Conservation (phyloP, 2,329 filamentous ascomycete species). For the Diaporthe sp. region DNA sequence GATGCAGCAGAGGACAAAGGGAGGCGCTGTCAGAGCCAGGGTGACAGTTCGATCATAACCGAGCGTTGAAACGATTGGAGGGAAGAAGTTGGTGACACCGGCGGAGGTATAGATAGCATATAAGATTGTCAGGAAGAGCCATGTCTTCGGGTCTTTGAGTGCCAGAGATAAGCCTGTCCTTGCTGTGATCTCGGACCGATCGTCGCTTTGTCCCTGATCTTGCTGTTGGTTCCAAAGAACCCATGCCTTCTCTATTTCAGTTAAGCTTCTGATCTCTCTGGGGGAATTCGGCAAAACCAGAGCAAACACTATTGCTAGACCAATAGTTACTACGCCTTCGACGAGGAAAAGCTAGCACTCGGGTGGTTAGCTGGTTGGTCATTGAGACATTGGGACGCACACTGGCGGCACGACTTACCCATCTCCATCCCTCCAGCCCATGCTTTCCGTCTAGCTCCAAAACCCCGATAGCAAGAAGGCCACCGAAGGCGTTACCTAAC, state of each 20-base stretch:
- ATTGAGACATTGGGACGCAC: not conserved
- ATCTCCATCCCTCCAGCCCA: constrained; percentile 48
- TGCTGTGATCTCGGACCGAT: constrained; percentile 6
- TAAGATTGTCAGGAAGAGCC: not conserved
- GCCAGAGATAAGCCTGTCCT: not conserved
- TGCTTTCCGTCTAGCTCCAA: constrained; percentile 46
- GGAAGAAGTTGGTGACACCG: constrained; percentile 19
- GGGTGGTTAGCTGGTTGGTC: constrained; percentile 23
- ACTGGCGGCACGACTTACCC: constrained; percentile 43
- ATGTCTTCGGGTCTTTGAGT: not conserved
- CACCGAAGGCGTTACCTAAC: constrained; percentile 53
- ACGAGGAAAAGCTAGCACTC: constrained; percentile 45
- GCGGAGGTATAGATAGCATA: constrained; percentile 5
- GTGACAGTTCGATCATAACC: not conserved
- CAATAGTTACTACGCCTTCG: constrained; percentile 45
- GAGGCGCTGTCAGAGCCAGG: not conserved
- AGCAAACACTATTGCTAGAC: not conserved
- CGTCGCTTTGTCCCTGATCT: constrained; percentile 9
- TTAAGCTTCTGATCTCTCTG: not conserved
- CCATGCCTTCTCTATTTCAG: not conserved
- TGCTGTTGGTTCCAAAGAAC: not conserved
- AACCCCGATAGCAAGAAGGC: constrained; percentile 52
- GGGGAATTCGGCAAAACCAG: not conserved
- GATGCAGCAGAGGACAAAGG: constrained; percentile 12
- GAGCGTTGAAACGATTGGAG: constrained; percentile 1